Evolutionary conservation across 164 flowering plant species (phyloP).

Genomic region (Taxillus chinensis): DNA sequence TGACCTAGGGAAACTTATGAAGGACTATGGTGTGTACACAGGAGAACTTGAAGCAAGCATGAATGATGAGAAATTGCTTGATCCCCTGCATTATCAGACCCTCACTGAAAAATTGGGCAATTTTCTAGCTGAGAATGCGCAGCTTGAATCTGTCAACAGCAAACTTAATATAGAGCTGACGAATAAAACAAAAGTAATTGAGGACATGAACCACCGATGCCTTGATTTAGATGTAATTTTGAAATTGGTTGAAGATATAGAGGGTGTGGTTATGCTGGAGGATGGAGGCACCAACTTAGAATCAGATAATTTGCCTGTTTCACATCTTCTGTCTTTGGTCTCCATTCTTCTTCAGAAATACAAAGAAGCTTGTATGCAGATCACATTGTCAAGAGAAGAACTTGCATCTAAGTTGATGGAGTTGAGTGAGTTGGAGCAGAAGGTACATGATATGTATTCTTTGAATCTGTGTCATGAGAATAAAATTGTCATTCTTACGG

Average conservation of each 20-base stretch:
- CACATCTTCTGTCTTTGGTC: constrained; percentile 37
- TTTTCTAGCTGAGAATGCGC: constrained; percentile 36
- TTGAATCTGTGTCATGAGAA: constrained; percentile 35
- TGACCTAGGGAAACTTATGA: constrained; percentile 31
- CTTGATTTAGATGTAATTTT: constrained; percentile 22
- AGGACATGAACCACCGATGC: constrained; percentile 32
- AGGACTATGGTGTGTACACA: constrained; percentile 16
- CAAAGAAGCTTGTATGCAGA: constrained; percentile 31
- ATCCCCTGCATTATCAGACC: constrained; percentile 30
- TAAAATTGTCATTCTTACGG: constrained; percentile 46
- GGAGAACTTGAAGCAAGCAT: constrained; percentile 17
- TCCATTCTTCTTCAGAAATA: constrained; percentile 45
- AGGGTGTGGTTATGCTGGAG: constrained; percentile 26
- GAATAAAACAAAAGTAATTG: constrained; percentile 25
- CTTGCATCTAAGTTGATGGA: constrained; percentile 27
- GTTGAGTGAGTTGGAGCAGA: constrained; percentile 36
- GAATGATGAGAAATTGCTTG: constrained; percentile 18
- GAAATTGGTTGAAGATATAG: constrained; percentile 41
- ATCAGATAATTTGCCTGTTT: constrained; percentile 21
- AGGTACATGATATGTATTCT: constrained; percentile 30
- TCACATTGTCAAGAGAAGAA: constrained; percentile 29
- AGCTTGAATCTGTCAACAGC: constrained; percentile 32
- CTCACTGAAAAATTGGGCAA: constrained; percentile 33
- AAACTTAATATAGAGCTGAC: constrained; percentile 41
- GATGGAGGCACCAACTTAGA: constrained; percentile 12